Conservation (phyloP, 2,329 filamentous ascomycete species). For the Ophiocordyceps australis region DNA sequence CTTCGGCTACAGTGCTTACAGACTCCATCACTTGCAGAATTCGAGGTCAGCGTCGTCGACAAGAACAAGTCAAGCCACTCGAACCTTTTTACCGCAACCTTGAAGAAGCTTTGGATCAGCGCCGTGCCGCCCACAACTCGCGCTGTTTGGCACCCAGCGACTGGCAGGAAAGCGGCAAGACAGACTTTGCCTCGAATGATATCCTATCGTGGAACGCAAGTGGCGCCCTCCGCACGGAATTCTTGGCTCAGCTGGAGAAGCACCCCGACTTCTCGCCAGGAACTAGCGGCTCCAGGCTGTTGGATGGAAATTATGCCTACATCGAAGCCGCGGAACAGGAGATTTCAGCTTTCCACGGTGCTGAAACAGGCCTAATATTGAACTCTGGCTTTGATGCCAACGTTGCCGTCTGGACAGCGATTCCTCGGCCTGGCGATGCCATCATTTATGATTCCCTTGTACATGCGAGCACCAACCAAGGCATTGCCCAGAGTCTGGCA, state of each 20-base stretch:
- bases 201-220: conserved; percentile 41
- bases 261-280: conserved; percentile 18
- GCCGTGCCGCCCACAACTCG: conserved; percentile 5
- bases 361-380: conserved; percentile 36
- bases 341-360: conserved; percentile 41
- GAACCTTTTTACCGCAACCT: conserved; percentile 7
- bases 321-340: conserved; percentile 32
- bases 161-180: neutral
- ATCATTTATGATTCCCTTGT: conserved; percentile 46
- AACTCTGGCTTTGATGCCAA: conserved; percentile 39
- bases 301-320: conserved; percentile 45
- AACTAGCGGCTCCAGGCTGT: conserved; percentile 39
- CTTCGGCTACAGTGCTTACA: too few species aligned
- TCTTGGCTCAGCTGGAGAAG: conserved; percentile 18
- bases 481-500: conserved; percentile 36
- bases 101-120: conserved; percentile 9
- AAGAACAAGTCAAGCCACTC: too few species aligned
- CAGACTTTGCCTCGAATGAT: conserved; percentile 47
- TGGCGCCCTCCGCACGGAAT: conserved; percentile 21
- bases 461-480: conserved; percentile 47
- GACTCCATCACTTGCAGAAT: too few species aligned
- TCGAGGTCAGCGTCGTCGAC: too few species aligned
- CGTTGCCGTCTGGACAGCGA: conserved; percentile 24
- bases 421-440: conserved; percentile 29
- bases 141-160: conserved; percentile 6